phyloP scores from a whole-genome alignment of 176 grass and related monocot species.

The Olyra latifolia region DNA sequence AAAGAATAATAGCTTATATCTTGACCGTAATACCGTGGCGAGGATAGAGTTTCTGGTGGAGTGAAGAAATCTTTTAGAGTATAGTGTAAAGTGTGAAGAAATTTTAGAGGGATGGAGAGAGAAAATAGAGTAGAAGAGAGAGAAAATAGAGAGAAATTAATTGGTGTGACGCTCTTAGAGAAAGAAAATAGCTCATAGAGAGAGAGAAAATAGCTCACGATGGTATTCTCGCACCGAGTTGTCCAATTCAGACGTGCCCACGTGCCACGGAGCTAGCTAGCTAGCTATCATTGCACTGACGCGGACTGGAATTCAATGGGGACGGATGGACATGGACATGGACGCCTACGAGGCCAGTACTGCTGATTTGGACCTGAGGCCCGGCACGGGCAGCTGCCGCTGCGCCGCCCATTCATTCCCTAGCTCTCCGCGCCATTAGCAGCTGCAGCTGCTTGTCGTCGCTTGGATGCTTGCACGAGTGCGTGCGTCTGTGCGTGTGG shows the following conservation, averaged over 20 bases:
- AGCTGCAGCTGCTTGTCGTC: neutral
- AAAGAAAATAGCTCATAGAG: no score
- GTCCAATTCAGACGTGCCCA: neutral
- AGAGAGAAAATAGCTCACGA: no score
- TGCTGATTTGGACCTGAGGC: neutral
- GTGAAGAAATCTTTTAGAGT: no score
- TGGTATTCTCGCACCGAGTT: no score
- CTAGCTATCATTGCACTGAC: slow-evolving; percentile 12
- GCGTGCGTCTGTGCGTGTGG: neutral
- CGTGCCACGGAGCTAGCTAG: neutral
- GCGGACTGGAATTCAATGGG: slow-evolving; percentile 17
- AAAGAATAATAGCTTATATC: no score
- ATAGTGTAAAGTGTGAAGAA: no score
- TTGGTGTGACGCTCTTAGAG: no score
- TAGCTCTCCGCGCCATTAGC: neutral
- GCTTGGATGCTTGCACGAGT: slow-evolving; percentile 3
- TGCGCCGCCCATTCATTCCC: neutral
- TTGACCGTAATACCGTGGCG: no score
- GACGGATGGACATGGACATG: neutral
- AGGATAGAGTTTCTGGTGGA: no score
- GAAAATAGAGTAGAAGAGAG: no score
- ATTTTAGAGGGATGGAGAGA: no score
- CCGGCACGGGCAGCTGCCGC: neutral
- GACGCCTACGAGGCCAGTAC: neutral
- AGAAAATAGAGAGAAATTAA: no score